Base-by-base conservation (phyloP, 257 asterid genomes). In the Plantago major region DNA sequence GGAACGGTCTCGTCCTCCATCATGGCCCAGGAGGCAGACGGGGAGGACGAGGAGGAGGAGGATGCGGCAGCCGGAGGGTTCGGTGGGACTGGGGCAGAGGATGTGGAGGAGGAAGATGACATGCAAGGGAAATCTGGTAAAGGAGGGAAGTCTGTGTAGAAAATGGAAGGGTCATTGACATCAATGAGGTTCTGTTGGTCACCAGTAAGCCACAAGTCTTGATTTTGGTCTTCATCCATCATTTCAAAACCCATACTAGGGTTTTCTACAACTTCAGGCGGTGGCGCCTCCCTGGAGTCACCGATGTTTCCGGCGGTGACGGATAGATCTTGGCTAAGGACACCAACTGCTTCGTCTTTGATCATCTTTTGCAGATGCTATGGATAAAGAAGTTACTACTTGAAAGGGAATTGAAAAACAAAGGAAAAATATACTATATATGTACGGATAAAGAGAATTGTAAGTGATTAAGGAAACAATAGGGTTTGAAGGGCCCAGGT, bases 91-190 rank as follows among this genome's bases (percentile, higher is more conserved):
- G 80, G 86, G 7, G 80, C 62, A 3, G 96, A 81, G 1, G 97
- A 89, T 5, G 95, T 80, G 0, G 97, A 90, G 0, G 97, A 90
- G 3, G 96, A 88, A 0, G 98, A 90, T 0, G 98, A 86, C 96
- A 88, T 88, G 96, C 96, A 89, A 52, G 90, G 88, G 42, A 89
- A 89, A 45, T 84, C 95, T 7, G 93, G 96, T 6, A 92, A 67
- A 0, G 86, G 74, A 0, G 95, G 87, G 42, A 92, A 86, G 14
- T 86, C 91, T 14, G 19, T 47, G 74, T 74, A 85, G 72, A 82
- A 82, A 50, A 86, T 72, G 42, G 87, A 67, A 62, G 80, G 56
- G 13, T 77, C 81, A 17, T 74, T 74, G 9, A 75, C 73, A 76
- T 73, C 81, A 9, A 83, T 78, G 9, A 73, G 76, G 65, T 47